Evolutionary conservation across 495 filamentous ascomycete species (phyloP).

Genomic region (Sabuloglossum arenarium): DNA sequence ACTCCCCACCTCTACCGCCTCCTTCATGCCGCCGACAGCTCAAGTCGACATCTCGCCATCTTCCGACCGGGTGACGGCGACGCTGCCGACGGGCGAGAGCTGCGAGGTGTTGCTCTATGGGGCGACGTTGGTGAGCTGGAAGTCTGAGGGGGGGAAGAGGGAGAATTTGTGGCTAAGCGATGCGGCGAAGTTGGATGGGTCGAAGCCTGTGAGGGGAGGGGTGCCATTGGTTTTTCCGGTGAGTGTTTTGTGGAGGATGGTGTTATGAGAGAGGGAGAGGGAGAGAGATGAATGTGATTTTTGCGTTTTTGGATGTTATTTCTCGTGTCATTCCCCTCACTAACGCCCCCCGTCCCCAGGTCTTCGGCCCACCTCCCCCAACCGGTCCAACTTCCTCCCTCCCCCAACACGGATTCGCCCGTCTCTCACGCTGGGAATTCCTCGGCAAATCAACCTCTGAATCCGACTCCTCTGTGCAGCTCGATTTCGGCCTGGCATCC

Average conservation of each 20-base stretch:
- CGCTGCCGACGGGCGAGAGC: slow-evolving; percentile 65
- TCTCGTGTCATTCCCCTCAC: neutral
- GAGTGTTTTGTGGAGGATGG: slow-evolving; percentile 20
- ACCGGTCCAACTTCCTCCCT: slow-evolving; percentile 51
- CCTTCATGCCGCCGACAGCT: slow-evolving; percentile 31
- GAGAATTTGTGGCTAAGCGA: slow-evolving; percentile 84
- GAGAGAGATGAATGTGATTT: too few relatives aligned
- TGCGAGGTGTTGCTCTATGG: slow-evolving; percentile 74
- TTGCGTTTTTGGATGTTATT: too few relatives aligned
- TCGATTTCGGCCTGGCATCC: slow-evolving; percentile 81
- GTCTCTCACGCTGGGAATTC: slow-evolving; percentile 60
- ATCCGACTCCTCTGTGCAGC: slow-evolving; percentile 30
- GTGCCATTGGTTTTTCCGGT: slow-evolving; percentile 95
- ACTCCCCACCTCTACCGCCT: slow-evolving; percentile 43
- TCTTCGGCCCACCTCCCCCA: slow-evolving; percentile 67
- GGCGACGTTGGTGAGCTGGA: slow-evolving; percentile 88
- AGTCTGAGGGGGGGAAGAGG: slow-evolving; percentile 37
- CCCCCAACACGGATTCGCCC: slow-evolving; percentile 91
- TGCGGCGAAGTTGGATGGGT: slow-evolving; percentile 45
- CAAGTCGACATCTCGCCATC: slow-evolving; percentile 44
- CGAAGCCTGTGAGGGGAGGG: slow-evolving; percentile 48
- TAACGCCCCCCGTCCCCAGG: slow-evolving; percentile 25
- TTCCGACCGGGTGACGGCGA: slow-evolving; percentile 44
- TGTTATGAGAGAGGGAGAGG: neutral
- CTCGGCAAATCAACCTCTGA: slow-evolving; percentile 48